A percentile compares a stretch with the other conserved stretches of the same genome.
These are phyloP conservation scores for Helicocarpus griseus DNA, from an alignment of 2,329 filamentous ascomycete genomes.

Conservation along the genomic window DNA sequence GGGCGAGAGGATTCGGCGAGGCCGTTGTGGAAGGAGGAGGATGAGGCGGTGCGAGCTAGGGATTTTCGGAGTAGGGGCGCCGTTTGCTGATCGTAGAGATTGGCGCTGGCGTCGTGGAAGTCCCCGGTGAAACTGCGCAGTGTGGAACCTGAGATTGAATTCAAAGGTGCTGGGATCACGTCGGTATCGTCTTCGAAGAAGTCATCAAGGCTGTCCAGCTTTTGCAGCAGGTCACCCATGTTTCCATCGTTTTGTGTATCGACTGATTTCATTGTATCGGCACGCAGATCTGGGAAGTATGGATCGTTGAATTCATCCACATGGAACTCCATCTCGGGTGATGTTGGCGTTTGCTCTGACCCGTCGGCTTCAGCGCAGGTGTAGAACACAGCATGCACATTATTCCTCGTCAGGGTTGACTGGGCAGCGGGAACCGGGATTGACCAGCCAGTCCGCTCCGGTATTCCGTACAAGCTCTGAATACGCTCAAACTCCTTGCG, in stretches of 20 bases:
- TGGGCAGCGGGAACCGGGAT: constrained; percentile 87
- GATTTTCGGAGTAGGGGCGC: constrained; percentile 83
- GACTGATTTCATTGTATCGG: constrained; percentile 88
- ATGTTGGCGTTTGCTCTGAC: constrained; percentile 52
- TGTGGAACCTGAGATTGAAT: constrained; percentile 26
- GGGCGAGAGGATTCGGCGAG: constrained; percentile 66
- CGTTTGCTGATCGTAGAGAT: constrained; percentile 87
- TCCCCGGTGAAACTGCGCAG: constrained; percentile 48
- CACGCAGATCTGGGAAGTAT: constrained; percentile 67
- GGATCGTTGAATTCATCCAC: constrained; percentile 71
- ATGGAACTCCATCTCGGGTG: constrained; percentile 86
- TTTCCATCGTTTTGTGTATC: constrained; percentile 53
- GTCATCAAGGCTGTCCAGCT: constrained; percentile 68
- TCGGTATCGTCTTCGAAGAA: constrained; percentile 68
- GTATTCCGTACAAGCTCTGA: constrained; percentile 91
- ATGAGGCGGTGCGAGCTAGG: constrained; percentile 58
- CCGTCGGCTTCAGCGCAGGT: constrained; percentile 65
- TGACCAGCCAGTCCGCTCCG: constrained; percentile 91
- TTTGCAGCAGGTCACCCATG: constrained; percentile 72
- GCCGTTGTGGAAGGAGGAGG: constrained; percentile 74
- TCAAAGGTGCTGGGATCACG: constrained; percentile 48
- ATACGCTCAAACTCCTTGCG: constrained; percentile 92
- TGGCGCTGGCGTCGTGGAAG: constrained; percentile 62
- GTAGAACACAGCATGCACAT: constrained; percentile 94
- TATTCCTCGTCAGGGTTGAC: constrained; percentile 73